Conservation (phyloP, 768 basidiomycete species). For the Trametes maxima region DNA sequence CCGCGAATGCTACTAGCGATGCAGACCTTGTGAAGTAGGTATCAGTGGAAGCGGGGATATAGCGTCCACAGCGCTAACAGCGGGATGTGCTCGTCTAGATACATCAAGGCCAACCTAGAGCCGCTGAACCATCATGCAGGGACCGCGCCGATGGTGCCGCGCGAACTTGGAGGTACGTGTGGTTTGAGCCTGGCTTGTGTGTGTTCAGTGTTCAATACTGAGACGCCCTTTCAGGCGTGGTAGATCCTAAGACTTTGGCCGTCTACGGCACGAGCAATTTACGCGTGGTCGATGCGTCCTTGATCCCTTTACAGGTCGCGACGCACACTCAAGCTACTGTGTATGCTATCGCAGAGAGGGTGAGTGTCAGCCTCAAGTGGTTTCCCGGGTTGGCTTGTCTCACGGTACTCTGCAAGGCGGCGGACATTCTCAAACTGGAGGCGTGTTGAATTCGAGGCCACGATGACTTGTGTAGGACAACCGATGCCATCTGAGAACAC, state of each 20-base stretch:
- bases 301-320: conserved; percentile 1
- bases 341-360: conserved; percentile 15
- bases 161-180: neutral
- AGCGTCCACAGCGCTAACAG: too few relatives aligned
- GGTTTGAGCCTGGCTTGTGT: too few relatives aligned
- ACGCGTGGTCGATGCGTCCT: conserved; percentile 10
- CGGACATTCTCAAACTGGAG: too few relatives aligned
- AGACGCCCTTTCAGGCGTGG: neutral
- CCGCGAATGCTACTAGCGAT: neutral
- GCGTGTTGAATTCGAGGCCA: too few relatives aligned
- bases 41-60: too few relatives aligned
- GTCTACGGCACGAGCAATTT: conserved; percentile 12
- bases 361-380: neutral
- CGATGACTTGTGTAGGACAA: too few relatives aligned
- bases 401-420: too few relatives aligned
- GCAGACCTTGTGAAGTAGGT: neutral
- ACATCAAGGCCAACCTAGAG: neutral
- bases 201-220: neutral
- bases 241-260: conserved; percentile 6
- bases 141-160: conserved; percentile 10
- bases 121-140: conserved; percentile 8
- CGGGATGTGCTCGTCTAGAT: neutral
- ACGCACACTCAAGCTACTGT: conserved; percentile 3
- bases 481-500: too few relatives aligned
- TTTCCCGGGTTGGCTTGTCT: too few relatives aligned